Evolutionary conservation across 257 asterid species (phyloP).

Genomic region (Galeopsis tetrahit): DNA sequence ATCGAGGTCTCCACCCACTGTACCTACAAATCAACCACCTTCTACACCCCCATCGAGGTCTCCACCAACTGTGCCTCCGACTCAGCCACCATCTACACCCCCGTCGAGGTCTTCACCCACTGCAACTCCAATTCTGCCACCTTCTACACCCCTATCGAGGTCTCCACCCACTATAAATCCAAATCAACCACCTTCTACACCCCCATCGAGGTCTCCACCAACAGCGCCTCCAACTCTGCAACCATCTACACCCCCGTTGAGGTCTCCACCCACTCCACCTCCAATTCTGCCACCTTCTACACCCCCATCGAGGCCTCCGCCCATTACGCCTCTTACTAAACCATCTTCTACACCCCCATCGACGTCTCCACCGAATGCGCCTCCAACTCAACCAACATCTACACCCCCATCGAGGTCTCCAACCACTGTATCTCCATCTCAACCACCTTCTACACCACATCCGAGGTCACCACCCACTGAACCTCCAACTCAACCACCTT

Average conservation of each 20-base stretch:
- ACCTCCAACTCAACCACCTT: no score
- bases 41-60: neutral
- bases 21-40: neutral
- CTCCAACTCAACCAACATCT: no score
- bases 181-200: neutral
- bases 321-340: neutral
- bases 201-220: neutral
- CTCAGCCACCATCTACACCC: neutral
- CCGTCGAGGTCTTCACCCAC: neutral
- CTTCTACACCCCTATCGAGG: neutral
- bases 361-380: no score
- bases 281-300: neutral
- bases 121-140: neutral
- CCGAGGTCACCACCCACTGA: no score
- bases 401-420: no score
- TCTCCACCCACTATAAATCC: neutral
- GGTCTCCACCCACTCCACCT: neutral
- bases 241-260: neutral
- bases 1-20: no score
- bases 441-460: no score
- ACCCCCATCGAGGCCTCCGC: neutral
- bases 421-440: no score
- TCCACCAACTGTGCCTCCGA: neutral
- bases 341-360: neutral
- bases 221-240: neutral